A percentile compares a stretch with the other conserved stretches of the same genome.
Conservation (phyloP, 176 grass and related monocot species). For the Eleusine coracana region DNA sequence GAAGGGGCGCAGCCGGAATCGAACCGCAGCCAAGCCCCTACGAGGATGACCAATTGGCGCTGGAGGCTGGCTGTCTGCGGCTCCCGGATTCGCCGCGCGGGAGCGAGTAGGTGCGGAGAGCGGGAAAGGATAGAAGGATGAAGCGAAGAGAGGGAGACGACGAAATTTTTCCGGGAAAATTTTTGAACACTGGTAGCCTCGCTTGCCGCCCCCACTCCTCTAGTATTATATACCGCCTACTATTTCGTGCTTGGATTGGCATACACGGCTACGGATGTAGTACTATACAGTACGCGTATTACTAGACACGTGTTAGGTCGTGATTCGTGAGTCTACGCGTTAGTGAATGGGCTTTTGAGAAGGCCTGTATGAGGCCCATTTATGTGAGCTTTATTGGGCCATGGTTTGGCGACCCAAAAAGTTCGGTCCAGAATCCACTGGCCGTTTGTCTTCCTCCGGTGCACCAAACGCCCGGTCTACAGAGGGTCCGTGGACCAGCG, state of each 20-base stretch:
- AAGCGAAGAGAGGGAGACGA: constrained; percentile 7
- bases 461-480: constrained; percentile 29
- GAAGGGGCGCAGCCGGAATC: not conserved
- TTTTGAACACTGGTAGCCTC: constrained; percentile 42
- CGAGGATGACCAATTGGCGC: not conserved
- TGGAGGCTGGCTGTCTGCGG: not conserved
- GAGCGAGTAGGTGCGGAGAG: not conserved
- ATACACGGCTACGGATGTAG: not conserved
- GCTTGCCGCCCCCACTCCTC: constrained; percentile 43
- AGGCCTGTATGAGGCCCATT: not conserved
- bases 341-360: not conserved
- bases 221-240: not conserved
- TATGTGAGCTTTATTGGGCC: not conserved
- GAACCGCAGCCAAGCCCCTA: not conserved
- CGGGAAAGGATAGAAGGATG: not conserved
- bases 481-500: constrained; percentile 5
- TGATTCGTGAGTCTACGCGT: not conserved
- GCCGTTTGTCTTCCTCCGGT: not conserved
- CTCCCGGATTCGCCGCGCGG: not conserved
- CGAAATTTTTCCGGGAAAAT: not conserved
- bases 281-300: not conserved
- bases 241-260: not conserved
- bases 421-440: not conserved
- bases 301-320: not conserved
- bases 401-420: not conserved